These are phyloP conservation scores for Neocatenulostroma microsporum DNA, from an alignment of 2,329 filamentous ascomycete species.

Conservation along the genomic window DNA sequence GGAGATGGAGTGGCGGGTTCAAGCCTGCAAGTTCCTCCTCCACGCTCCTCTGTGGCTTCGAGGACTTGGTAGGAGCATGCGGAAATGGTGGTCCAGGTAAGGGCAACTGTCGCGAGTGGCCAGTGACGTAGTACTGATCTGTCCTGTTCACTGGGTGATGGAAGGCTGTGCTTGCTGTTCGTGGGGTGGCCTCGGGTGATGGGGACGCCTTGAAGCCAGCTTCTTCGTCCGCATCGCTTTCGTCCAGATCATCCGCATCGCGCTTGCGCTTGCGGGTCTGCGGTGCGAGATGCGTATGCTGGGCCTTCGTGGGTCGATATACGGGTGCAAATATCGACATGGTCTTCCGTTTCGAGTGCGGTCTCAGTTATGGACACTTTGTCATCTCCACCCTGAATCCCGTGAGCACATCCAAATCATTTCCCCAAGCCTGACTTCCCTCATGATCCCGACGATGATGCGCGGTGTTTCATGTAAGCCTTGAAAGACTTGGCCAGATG, in stretches of 20 bases:
- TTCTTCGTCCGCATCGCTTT: conserved; percentile 11
- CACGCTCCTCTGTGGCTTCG: conserved; percentile 17
- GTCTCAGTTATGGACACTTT: background rate
- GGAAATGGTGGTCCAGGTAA: conserved; percentile 39
- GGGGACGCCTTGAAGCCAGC: background rate
- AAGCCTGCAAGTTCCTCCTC: conserved; percentile 36
- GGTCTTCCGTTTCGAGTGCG: background rate
- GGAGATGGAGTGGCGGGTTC: conserved; percentile 38
- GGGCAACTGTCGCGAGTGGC: conserved; percentile 31
- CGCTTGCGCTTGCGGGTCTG: conserved; percentile 23
- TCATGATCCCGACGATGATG: too few species aligned
- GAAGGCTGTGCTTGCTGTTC: conserved; percentile 1
- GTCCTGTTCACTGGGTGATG: conserved; percentile 22
- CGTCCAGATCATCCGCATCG: conserved; percentile 9
- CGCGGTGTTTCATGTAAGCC: too few species aligned
- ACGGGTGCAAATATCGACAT: conserved; percentile 25
- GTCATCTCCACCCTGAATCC: too few species aligned
- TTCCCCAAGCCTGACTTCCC: too few species aligned
- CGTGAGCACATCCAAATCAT: too few species aligned
- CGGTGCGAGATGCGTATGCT: conserved; percentile 19
- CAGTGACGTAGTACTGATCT: conserved; percentile 34
- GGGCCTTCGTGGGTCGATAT: conserved; percentile 17
- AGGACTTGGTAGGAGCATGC: conserved; percentile 29
- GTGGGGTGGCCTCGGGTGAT: background rate
- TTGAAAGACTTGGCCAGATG: too few species aligned